phyloP scores from a whole-genome alignment of 176 grass and related monocot species.

The Juncus effusus region DNA sequence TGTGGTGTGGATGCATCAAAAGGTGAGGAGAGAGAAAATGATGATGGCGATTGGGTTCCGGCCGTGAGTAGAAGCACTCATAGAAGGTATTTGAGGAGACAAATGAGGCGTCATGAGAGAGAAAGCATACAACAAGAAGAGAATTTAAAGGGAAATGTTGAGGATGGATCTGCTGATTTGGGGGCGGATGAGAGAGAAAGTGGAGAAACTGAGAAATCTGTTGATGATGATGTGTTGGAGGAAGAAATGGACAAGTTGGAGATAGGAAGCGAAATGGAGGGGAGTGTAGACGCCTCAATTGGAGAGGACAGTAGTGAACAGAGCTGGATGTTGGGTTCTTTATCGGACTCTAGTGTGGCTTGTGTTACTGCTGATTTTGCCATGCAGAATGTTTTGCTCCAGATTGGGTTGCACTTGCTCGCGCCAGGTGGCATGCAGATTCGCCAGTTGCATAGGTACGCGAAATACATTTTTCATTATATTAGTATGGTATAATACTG shows the following conservation, averaged over 20 bases:
- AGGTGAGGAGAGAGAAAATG: conserved; percentile 69
- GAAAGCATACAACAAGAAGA: conserved; percentile 29
- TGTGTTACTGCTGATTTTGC: conserved; percentile 91
- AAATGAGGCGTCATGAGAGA: conserved; percentile 58
- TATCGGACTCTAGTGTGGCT: conserved; percentile 89
- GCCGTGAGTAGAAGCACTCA: conserved; percentile 89
- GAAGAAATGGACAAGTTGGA: conserved; percentile 50
- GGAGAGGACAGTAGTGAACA: conserved; percentile 71
- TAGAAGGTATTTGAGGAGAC: conserved; percentile 80
- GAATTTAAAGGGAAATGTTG: conserved; percentile 29
- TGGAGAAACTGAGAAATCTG: conserved; percentile 13
- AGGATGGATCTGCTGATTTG: conserved; percentile 6
- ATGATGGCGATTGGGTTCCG: conserved; percentile 56
- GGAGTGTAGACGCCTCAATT: conserved; percentile 32
- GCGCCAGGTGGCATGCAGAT: conserved; percentile 97
- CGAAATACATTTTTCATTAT: background rate
- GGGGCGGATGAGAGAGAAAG: conserved; percentile 8
- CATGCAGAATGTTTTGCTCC: conserved; percentile 98
- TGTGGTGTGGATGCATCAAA: conserved; percentile 38
- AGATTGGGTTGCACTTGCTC: conserved; percentile 84
- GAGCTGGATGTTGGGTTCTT: conserved; percentile 75
- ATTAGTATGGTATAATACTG: too few relatives aligned
- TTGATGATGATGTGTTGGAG: conserved; percentile 21
- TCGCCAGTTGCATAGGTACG: conserved; percentile 75
- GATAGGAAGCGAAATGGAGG: conserved; percentile 42